Conservation (phyloP, 2,329 filamentous ascomycete genomes). For the Elsinoe ampelina region DNA sequence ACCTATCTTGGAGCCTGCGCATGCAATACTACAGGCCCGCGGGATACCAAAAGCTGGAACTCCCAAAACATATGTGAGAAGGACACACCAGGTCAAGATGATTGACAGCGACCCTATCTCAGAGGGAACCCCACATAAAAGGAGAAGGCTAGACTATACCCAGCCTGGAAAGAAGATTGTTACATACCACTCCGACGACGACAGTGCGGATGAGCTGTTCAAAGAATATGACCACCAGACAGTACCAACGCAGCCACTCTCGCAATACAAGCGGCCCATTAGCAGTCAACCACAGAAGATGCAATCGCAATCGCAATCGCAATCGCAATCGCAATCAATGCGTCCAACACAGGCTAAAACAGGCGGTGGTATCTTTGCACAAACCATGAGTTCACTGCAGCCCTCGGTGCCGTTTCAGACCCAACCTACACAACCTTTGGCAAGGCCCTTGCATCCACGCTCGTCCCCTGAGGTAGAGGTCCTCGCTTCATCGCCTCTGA, state of each 20-base stretch:
- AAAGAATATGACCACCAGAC: conserved; percentile 44
- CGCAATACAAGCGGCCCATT: conserved; percentile 18
- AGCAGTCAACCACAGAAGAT: neutral
- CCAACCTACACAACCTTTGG: conserved; percentile 53
- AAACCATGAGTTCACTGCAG: conserved; percentile 8
- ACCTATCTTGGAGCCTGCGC: neutral
- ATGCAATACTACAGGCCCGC: neutral
- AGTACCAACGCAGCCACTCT: conserved; percentile 26
- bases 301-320: neutral
- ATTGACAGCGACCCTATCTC: conserved; percentile 27
- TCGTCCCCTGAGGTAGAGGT: conserved; percentile 57
- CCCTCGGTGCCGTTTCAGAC: conserved; percentile 31
- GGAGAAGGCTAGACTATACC: conserved; percentile 22
- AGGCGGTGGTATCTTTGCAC: conserved; percentile 14
- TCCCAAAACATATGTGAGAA: too few relatives aligned
- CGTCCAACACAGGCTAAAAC: conserved; percentile 10
- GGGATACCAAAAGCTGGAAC: too few relatives aligned
- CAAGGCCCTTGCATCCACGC: conserved; percentile 19
- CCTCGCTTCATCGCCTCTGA: conserved; percentile 70
- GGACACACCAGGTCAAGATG: neutral
- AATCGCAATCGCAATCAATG: neutral
- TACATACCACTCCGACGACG: conserved; percentile 31
- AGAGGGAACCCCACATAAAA: conserved; percentile 27
- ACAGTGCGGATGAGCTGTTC: conserved; percentile 40
- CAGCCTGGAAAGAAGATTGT: conserved; percentile 25